These are phyloP conservation scores for Arctostaphylos glauca DNA, from an alignment of 148 eudicot genomes.

Conservation along the genomic window DNA sequence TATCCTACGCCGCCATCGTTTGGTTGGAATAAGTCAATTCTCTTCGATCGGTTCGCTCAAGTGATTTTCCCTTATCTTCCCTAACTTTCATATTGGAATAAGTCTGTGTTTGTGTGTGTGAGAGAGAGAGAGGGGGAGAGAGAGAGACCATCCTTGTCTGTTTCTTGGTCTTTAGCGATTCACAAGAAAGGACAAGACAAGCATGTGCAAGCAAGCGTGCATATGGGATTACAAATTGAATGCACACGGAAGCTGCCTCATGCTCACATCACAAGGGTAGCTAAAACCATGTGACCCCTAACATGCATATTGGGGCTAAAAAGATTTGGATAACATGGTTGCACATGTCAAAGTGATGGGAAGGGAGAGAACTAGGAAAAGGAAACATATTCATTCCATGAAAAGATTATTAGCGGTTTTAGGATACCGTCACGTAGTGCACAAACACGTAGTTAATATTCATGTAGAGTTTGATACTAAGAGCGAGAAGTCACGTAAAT, in stretches of 20 bases:
- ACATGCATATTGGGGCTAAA: slow-evolving; percentile 4
- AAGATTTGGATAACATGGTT: slow-evolving; percentile 17
- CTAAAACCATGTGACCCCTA: slow-evolving; percentile 13
- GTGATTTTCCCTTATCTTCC: too few species aligned
- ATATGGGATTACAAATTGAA: slow-evolving; percentile 1
- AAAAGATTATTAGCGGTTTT: too few species aligned
- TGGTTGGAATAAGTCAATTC: too few species aligned
- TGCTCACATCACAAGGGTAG: not conserved
- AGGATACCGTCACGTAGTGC: too few species aligned
- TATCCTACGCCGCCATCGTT: too few species aligned
- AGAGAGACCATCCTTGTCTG: not conserved
- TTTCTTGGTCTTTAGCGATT: not conserved
- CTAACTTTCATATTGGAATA: too few species aligned
- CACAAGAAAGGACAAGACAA: not conserved
- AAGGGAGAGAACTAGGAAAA: not conserved
- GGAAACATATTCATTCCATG: not conserved
- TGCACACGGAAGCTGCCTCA: not conserved
- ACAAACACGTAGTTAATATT: too few species aligned
- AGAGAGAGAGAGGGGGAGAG: not conserved
- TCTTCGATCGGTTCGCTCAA: too few species aligned
- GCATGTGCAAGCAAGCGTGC: slow-evolving; percentile 4
- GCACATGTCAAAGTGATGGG: slow-evolving; percentile 23
- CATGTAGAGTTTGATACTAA: too few species aligned
- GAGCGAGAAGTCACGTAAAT: too few species aligned
- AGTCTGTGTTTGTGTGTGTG: too few species aligned